Evolutionary conservation across 192 early-diverging fungal species (phyloP).

Genomic region (Rhizophagus clarus): DNA sequence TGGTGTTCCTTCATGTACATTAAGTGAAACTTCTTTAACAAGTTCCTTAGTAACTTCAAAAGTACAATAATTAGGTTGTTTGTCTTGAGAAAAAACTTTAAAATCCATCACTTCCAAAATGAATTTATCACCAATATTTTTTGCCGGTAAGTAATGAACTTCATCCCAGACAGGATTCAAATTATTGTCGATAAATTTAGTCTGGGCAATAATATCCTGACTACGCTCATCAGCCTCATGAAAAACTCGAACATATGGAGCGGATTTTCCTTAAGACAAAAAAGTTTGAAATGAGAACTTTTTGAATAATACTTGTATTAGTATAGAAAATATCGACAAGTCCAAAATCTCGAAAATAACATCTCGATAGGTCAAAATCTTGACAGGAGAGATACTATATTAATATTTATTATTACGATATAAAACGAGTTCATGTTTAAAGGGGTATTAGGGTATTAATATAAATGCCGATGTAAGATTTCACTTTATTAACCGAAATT

Average conservation of each 20-base stretch:
- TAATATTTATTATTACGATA: too few relatives aligned
- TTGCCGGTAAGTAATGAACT: conserved; percentile 79
- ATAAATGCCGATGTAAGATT: too few relatives aligned
- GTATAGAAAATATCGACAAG: too few relatives aligned
- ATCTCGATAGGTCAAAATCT: too few relatives aligned
- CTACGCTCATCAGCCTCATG: conserved; percentile 8
- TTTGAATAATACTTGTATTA: background rate
- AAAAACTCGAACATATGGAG: conserved; percentile 83
- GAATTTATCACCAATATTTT: conserved; percentile 72
- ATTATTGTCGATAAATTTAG: conserved; percentile 79
- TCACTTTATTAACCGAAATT: too few relatives aligned
- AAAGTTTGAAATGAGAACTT: background rate
- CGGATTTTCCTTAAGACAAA: conserved; percentile 67
- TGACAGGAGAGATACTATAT: too few relatives aligned
- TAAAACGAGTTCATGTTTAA: too few relatives aligned
- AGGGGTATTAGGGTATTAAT: too few relatives aligned
- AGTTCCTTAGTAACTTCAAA: conserved; percentile 62
- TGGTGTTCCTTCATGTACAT: conserved; percentile 35
- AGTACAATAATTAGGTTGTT: conserved; percentile 71
- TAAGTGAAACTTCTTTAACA: conserved; percentile 52
- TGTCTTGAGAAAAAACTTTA: conserved; percentile 85
- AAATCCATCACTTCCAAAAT: conserved; percentile 84
- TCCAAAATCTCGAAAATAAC: too few relatives aligned
- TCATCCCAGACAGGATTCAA: conserved; percentile 93
- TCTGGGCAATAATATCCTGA: conserved; percentile 63